Base-by-base conservation (phyloP, 2,329 filamentous ascomycete genomes). In the Myrmaecium sp. region DNA sequence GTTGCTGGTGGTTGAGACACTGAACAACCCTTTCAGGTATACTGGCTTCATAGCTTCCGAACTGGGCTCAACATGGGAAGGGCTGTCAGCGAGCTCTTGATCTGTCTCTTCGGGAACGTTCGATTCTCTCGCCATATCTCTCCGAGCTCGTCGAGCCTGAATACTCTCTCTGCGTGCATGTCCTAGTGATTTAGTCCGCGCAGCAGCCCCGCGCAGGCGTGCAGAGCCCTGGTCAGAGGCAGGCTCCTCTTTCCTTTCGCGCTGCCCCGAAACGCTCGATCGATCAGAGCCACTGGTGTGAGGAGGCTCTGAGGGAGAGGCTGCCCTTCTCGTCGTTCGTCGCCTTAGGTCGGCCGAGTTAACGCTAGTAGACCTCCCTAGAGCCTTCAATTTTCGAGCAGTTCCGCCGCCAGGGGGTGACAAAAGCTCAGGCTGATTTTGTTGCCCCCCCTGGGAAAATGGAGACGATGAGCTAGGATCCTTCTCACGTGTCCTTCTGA, bases 11-110 rank as follows among this genome's bases (percentile, higher is more conserved):
- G 89, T 98, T 4, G 82, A 91, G 28, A 95, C 89, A 42, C 86
- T 95, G 57, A 98, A 95, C 11, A 98, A 64, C 4, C 89, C 89
- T 53, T 95, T 98, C 30, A 98, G 67, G 49, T 78, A 95, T 3
- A 95, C 89, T 0, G 89, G 89, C 49, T 93, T 94, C 28, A 86
- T 74, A 33, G 86, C 69, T 38, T 91, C 82, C n/a, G n/a, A n/a
- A n/a, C n/a, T n/a, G n/a, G n/a, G n/a, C n/a, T n/a, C n/a, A n/a
- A n/a, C n/a, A n/a, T n/a, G n/a, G n/a, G n/a, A n/a, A 4, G 77
- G 73, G 38, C 69, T 74, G 31, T 64, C 62, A 2, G 59, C 56
- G 14, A 81, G 56, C 30, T 94, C 83, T 25, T 74, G 68, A 43
- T 92, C 82, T 0, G 83, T 92, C 54, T 94, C 89, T 49, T 95